Evolutionary conservation across 1,284 basidiomycete genomes (phyloP), one percentile per base, ranked within the genome.

Genomic region (Tilletia indica): DNA sequence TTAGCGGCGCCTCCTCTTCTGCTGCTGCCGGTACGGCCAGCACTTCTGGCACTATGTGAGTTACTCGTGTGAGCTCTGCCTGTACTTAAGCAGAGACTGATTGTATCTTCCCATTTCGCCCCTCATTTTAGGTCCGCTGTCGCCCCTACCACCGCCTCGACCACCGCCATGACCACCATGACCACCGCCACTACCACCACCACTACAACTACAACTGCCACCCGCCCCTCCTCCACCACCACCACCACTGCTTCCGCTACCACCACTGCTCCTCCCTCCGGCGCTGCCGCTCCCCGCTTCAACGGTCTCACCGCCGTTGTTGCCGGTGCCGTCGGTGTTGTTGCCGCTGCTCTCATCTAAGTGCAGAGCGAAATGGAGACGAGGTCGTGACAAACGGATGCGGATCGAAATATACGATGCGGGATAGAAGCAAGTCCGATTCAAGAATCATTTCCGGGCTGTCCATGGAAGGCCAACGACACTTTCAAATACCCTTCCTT

Each of bases 321-420:
- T 31, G 68, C 63, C 49, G 63, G 56, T 64, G 68, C 63, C 68
- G 63, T 61, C 38, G 68, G 56, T 56, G 68, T 64, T 21, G 45
- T 47, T 36, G 68, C 56, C 68, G 63, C 56, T 45, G 56, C 63
- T 31, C 63, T 58, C 56, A 45, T 56, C 56, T 64, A 69, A 69
- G 56, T 45, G 14, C 9, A 45, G 14, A 31, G 25, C 25, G 25
- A 31, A 31, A 2, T 31, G 25, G 25, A 31, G 25, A 31, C 25
- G 25, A 31, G 25, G 25, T 31, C 25, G 25, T 31, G 25, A 31
- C 25, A 31, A 31, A 31, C 25, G 25, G 25, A 31, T 31, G 25
- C 25, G 25, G 25, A 31, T 31, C 25, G 25, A 31, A 31, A 31
- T 31, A 31, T 31, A 31, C 25, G 25, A 31, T 31, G 25, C 25